Base-by-base conservation (phyloP, 805 yeast genomes). In the Yarrowia sp. region DNA sequence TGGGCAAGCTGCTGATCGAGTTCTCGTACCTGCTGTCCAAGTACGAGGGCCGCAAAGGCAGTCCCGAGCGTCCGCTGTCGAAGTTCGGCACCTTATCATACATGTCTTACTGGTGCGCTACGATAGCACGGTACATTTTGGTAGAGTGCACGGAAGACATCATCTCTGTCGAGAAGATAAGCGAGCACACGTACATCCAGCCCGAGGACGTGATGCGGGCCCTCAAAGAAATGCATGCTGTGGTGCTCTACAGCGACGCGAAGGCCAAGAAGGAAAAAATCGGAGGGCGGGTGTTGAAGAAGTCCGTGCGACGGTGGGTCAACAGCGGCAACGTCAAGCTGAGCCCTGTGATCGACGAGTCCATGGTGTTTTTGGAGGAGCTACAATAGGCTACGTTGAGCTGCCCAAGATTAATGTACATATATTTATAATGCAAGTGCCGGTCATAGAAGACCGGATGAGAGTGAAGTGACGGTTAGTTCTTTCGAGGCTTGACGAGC, bases 11-110 rank as follows among this genome's bases (percentile, higher is more conserved):
- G 10, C 71, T 94, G 38, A 89, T 94, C 14, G 90, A 90, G 64
- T 88, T 90, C 66, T 89, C 96, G 36, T 94, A 93, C 70, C 84
- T 80, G 29, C 71, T 92, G 19, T 90, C 97, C 0, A 62, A 82
- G 38, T 80, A 79, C 14, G 88, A 88, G 42, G 84, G 82, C 29
- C 67, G 77, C 19, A 73, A 82, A 1, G 90, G 97, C 64, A 96
- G 97, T 0, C 99, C 99, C 0, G 99, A 94, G 71, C 81, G 84
- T 66, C 99, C 99, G 0, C 75, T 94, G 9, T 88, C 96, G 6
- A 86, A 87, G 0, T 88, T 85, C 72, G 99, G 99, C 0, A 78
- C 80, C 59, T 75, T 82, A 9, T 82, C 92, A 6, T 94, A 91
- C 69, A 69, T 88, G 18, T 75, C 80, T 14, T 92, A 82, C 73